Percentiles rank a stretch among this genome's conserved stretches.
Evolutionary conservation across 2,329 filamentous ascomycete genomes (phyloP).

Genomic region (Alternaria novae-zelandiae): DNA sequence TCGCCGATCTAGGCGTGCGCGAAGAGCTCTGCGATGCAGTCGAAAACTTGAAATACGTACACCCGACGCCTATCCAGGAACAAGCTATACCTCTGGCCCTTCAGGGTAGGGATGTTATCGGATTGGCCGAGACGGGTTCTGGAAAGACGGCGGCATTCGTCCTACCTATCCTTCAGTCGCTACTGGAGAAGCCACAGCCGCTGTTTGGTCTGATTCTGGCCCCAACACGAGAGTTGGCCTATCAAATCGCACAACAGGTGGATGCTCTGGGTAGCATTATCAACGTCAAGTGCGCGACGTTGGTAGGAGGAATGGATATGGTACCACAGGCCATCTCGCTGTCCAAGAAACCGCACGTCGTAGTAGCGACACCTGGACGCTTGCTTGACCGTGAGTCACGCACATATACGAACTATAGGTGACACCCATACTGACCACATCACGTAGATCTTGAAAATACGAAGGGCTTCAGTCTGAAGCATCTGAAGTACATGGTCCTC

Average conservation of each 20-base stretch:
- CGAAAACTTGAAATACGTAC: slow-evolving; percentile 78
- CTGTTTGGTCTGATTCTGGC: slow-evolving; percentile 90
- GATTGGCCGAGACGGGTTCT: slow-evolving; percentile 90
- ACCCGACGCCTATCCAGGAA: slow-evolving; percentile 86
- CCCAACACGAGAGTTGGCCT: slow-evolving; percentile 90
- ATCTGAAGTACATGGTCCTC: slow-evolving; percentile 88
- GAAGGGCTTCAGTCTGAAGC: slow-evolving; percentile 81
- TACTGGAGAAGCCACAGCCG: slow-evolving; percentile 85
- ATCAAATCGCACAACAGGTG: slow-evolving; percentile 87
- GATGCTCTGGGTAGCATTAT: slow-evolving; percentile 88
- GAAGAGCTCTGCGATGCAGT: slow-evolving; percentile 91
- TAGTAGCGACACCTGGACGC: slow-evolving; percentile 80
- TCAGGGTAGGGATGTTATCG: slow-evolving; percentile 84
- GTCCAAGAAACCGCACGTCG: slow-evolving; percentile 92
- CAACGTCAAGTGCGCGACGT: slow-evolving; percentile 81
- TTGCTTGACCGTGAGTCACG: not conserved
- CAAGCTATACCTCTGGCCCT: slow-evolving; percentile 84
- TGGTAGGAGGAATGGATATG: slow-evolving; percentile 97
- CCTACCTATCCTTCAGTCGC: slow-evolving; percentile 84
- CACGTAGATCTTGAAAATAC: slow-evolving; percentile 83
- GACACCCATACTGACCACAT: not conserved
- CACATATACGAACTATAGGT: not conserved
- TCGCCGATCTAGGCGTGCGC: slow-evolving; percentile 78
- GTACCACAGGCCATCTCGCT: slow-evolving; percentile 88
- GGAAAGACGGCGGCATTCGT: slow-evolving; percentile 97